Conservation (phyloP, 306 rosid genomes). For the Morella rubra region DNA sequence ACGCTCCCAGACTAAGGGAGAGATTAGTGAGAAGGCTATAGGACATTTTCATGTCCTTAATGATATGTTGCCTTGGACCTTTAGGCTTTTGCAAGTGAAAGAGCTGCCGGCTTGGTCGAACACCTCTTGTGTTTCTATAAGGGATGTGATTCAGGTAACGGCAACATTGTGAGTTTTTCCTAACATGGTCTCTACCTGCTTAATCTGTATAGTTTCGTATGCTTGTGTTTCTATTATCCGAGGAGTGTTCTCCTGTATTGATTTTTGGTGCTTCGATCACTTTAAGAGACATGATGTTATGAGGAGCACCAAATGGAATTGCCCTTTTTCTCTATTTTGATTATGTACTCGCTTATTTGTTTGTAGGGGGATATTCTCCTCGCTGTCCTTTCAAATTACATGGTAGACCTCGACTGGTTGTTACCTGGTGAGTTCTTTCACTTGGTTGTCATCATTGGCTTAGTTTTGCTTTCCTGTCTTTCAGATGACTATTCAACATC, state of each 20-base stretch:
- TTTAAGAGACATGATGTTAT: background rate
- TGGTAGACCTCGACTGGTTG: constrained; percentile 95
- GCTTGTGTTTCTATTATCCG: background rate
- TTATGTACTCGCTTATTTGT: constrained; percentile 11
- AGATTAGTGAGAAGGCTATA: constrained; percentile 52
- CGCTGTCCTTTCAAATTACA: constrained; percentile 87
- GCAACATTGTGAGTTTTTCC: background rate
- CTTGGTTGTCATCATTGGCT: constrained; percentile 21
- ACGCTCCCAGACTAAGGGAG: constrained; percentile 30
- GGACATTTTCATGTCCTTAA: constrained; percentile 48
- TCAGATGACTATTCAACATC: background rate
- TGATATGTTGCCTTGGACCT: constrained; percentile 55
- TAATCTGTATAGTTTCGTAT: constrained; percentile 1
- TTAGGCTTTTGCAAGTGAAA: constrained; percentile 72
- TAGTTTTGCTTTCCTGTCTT: background rate
- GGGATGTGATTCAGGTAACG: constrained; percentile 73
- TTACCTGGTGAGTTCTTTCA: constrained; percentile 64
- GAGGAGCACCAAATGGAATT: background rate
- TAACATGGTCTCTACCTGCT: constrained; percentile 1
- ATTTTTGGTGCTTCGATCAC: background rate
- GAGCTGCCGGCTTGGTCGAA: constrained; percentile 87
- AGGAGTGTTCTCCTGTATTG: background rate
- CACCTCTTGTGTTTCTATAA: constrained; percentile 71
- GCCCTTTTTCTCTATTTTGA: background rate
- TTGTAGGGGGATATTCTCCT: constrained; percentile 77